These are phyloP conservation scores for Hypoxylon trugodes DNA, from an alignment of 495 filamentous ascomycete genomes.

Conservation along the genomic window DNA sequence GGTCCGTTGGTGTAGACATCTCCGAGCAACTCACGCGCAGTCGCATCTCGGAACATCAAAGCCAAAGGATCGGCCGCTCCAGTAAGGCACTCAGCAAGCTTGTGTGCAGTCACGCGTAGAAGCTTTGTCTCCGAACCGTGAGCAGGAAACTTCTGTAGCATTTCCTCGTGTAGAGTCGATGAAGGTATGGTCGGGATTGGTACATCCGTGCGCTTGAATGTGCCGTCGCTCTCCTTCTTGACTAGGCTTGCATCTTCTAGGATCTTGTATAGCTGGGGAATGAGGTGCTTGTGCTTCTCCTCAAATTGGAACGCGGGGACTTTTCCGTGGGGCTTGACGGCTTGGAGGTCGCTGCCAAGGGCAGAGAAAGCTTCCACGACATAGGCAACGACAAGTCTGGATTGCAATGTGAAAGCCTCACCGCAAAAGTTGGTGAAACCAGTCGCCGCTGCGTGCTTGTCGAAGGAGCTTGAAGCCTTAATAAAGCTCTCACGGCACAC, in stretches of 20 bases:
- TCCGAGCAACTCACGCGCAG: background rate
- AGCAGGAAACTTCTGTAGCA: background rate
- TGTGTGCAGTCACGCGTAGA: background rate
- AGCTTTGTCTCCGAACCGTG: constrained; percentile 3
- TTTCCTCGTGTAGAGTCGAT: background rate
- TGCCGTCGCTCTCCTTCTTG: background rate
- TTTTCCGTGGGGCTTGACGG: background rate
- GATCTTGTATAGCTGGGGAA: constrained; percentile 1
- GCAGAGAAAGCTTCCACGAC: constrained; percentile 2
- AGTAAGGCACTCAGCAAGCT: background rate
- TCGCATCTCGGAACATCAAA: background rate
- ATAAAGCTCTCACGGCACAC: background rate
- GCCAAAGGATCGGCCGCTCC: background rate
- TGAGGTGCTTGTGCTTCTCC: background rate
- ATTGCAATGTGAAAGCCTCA: background rate
- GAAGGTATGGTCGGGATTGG: background rate
- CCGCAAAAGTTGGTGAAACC: background rate
- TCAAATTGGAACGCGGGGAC: background rate
- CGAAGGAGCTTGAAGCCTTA: background rate
- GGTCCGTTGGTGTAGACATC: constrained; percentile 4
- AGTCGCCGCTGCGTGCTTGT: background rate
- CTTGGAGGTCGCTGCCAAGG: background rate
- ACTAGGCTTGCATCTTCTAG: constrained; percentile 1
- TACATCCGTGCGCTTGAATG: background rate
- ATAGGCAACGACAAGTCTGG: background rate